Evolutionary conservation across 306 rosid species (phyloP).

Genomic region (Vachellia collinsii): DNA sequence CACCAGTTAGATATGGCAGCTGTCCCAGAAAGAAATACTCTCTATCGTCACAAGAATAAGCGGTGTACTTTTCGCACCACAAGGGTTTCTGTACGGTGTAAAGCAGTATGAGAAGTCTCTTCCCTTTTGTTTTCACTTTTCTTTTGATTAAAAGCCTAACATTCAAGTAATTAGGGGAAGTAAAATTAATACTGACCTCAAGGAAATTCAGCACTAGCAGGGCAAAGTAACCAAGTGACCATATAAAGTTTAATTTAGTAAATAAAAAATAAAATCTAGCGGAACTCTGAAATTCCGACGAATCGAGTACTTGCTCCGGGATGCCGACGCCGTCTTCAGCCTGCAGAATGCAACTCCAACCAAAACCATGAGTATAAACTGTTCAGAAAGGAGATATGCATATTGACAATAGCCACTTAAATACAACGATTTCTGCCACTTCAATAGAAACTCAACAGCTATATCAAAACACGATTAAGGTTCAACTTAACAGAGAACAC

Average conservation of each 20-base stretch:
- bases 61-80: constrained; percentile 69
- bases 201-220: constrained; percentile 78
- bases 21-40: constrained; percentile 90
- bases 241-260: constrained; percentile 49
- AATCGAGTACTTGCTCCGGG: constrained; percentile 87
- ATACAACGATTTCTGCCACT: constrained; percentile 12
- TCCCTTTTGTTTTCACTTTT: constrained; percentile 28
- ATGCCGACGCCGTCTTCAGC: constrained; percentile 94
- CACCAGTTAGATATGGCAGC: constrained; percentile 78
- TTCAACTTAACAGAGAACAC: neutral
- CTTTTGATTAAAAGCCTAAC: constrained; percentile 25
- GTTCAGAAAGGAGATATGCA: constrained; percentile 21
- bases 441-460: constrained; percentile 18
- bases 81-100: constrained; percentile 73
- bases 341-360: constrained; percentile 58
- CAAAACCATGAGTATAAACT: constrained; percentile 38
- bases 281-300: constrained; percentile 67
- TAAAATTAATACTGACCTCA: constrained; percentile 62
- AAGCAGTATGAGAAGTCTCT: constrained; percentile 28
- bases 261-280: constrained; percentile 71
- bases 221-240: constrained; percentile 78
- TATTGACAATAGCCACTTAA: neutral
- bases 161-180: constrained; percentile 14
- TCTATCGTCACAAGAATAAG: constrained; percentile 68
- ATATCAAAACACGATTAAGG: constrained; percentile 12